Percentiles rank a stretch among this genome's conserved stretches.
Conservation (phyloP, 2,329 filamentous ascomycete genomes). For the Teratosphaeriaceae sp. region DNA sequence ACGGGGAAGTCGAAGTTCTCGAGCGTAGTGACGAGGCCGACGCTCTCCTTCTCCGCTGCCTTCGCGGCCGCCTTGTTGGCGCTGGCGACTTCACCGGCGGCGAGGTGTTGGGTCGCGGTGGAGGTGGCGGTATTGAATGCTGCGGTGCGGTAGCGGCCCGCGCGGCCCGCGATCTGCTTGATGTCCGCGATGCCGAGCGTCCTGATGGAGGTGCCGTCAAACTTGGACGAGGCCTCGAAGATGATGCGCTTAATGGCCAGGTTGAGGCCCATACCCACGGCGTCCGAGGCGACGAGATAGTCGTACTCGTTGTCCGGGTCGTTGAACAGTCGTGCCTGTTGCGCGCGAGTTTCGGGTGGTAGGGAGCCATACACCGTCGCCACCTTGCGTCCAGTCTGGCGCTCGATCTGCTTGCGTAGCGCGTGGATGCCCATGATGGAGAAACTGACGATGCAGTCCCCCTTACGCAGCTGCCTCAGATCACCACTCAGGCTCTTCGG, state of each 20-base stretch:
- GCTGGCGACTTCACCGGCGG: constrained; percentile 8
- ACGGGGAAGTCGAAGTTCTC: constrained; percentile 60
- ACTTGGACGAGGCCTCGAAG: constrained; percentile 73
- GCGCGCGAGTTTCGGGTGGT: constrained; percentile 84
- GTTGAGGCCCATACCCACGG: constrained; percentile 96
- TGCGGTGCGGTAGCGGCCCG: constrained; percentile 76
- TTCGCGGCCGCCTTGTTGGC: constrained; percentile 1
- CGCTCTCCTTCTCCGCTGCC: constrained; percentile 11
- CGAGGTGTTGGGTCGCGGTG: constrained; percentile 6
- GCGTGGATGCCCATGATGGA: constrained; percentile 75
- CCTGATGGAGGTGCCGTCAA: constrained; percentile 52
- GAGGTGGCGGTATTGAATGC: constrained; percentile 36
- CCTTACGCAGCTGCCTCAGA: constrained; percentile 67
- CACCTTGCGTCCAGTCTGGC: constrained; percentile 66
- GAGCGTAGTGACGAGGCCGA: constrained; percentile 74
- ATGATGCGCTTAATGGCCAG: constrained; percentile 82
- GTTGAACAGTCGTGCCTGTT: constrained; percentile 91
- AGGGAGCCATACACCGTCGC: constrained; percentile 90
- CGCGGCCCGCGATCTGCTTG: constrained; percentile 91
- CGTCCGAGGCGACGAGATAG: constrained; percentile 86
- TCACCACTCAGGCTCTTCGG: constrained; percentile 55
- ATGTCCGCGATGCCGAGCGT: constrained; percentile 67
- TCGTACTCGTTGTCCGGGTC: constrained; percentile 95
- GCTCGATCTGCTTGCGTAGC: constrained; percentile 72
- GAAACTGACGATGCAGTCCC: constrained; percentile 85